Base-by-base conservation (phyloP, 108 stramenopile genomes). In the Fistulifera pelliculosa region DNA sequence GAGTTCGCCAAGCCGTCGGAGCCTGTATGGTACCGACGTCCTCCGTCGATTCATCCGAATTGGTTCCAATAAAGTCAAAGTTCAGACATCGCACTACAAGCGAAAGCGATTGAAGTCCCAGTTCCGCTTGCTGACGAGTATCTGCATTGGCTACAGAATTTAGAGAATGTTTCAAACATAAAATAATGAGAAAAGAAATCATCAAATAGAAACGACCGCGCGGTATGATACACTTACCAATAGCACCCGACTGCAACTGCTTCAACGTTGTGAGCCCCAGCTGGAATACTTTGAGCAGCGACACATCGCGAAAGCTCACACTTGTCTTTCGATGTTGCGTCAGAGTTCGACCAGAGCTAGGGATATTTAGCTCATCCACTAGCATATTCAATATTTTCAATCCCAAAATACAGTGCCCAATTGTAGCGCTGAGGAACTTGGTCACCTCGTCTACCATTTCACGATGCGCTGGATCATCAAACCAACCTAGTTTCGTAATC, bases 61-160 rank as follows among this genome's bases (percentile, higher is more conserved):
- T 97, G 25, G 98, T 99, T 19, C 98, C 98, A 61, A 97, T 96
- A 70, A 99, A 98, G 62, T 98, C 98, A 65, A 95, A 98, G 28
- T 77, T 82, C 44, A 98, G 71, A 76, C 96, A 96, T 19, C 89
- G 79, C 3, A 83, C 87, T 25, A 70, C 64, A 49, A 96, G 79
- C n/a, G 73, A 62, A 15, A 97, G 74, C 1, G 93, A 75, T 58
- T 90, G 92, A 62, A 93, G 87, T 21, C 88, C 88, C 21, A 96
- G 69, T 19, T 77, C 70, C 14, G 61, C 73, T 54, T 94, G 80
- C 62, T 94, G 92, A 47, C 56, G 67, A 13, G 62, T 83, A 60
- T 80, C 61, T 0, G 85, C 85, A 28, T 62, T 81, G 82, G 40
- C 57, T 51, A 59, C 51, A 43, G 19, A 42, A 27, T 38, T 21